Base-by-base conservation (phyloP, 1,284 basidiomycete species). In the Puccinia triticina region DNA sequence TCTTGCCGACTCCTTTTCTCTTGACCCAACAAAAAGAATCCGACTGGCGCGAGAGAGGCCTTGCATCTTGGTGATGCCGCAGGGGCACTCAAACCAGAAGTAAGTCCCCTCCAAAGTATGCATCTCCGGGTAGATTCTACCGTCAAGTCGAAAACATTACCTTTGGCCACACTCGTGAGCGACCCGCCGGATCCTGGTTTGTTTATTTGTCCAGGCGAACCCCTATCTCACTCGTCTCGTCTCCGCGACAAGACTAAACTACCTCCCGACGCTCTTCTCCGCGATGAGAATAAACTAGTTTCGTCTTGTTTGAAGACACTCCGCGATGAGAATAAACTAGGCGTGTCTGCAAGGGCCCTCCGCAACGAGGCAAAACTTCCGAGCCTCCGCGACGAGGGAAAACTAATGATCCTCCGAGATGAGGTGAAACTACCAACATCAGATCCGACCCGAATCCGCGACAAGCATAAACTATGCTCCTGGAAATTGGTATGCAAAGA, bases 31-130 rank as follows among this genome's bases (percentile, higher is more conserved):
- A 50, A 50, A 50, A 50, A 50, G 48, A 50, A 50, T 14, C 11
- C 18, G 11, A 11, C 48, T 7, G 18, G 8, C 18, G 48, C 16
- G 18, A 18, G 5, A 18, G 16, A 16, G 18, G 18, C 2, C 10
- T 3, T 3, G 48, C 11, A 21, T 11, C 10, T 3, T n/a, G 26
- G 57, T 14, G 2, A 26, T 29, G 7, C 8, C n/a, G 57, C 57
- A n/a, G n/a, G 57, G 57, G n/a, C 11, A 26, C 10, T 2, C 1
- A 29, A 7, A 4, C 10, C 26, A 26, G n/a, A 59, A 59, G n/a
- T 59, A 59, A 59, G 57, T 59, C 57, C 57, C 26, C 57, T n/a
- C 57, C 21, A 59, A 8, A 43, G 40, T 59, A 26, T 59, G 57
- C 57, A 59, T n/a, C 57, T 26, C 57, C 57, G 11, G 57, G 57